These are phyloP conservation scores for Pueraria montana DNA, from an alignment of 306 rosid genomes.

Conservation along the genomic window DNA sequence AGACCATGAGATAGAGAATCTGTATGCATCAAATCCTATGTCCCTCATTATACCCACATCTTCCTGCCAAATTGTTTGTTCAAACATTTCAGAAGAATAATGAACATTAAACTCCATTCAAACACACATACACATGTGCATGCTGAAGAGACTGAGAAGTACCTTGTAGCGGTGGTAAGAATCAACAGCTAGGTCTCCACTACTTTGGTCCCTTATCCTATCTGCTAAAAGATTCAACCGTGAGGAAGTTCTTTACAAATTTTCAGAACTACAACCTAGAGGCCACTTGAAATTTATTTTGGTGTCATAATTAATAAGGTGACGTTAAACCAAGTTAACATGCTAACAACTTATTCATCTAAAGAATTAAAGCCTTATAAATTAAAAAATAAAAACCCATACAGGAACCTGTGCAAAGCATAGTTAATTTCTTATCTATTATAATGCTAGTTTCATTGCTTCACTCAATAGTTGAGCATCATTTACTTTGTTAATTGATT, in stretches of 20 bases:
- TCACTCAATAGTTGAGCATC: background rate
- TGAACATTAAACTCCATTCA: background rate
- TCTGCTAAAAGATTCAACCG: conserved; percentile 39
- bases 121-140: background rate
- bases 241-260: background rate
- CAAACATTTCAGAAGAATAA: conserved; percentile 27
- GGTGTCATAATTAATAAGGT: background rate
- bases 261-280: background rate
- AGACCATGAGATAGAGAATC: conserved; percentile 71
- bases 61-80: conserved; percentile 49
- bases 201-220: conserved; percentile 55
- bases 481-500: background rate
- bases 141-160: background rate
- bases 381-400: too few species aligned
- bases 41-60: conserved; percentile 56
- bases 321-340: background rate
- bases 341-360: background rate
- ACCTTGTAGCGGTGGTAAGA: conserved; percentile 64
- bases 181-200: conserved; percentile 55
- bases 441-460: background rate
- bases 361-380: too few species aligned
- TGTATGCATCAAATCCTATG: conserved; percentile 58
- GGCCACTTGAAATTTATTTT: background rate
- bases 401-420: background rate
- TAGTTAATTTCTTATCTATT: background rate